Base-by-base conservation (phyloP, 352 stramenopile species). In the Phytopythium kandeliae region DNA sequence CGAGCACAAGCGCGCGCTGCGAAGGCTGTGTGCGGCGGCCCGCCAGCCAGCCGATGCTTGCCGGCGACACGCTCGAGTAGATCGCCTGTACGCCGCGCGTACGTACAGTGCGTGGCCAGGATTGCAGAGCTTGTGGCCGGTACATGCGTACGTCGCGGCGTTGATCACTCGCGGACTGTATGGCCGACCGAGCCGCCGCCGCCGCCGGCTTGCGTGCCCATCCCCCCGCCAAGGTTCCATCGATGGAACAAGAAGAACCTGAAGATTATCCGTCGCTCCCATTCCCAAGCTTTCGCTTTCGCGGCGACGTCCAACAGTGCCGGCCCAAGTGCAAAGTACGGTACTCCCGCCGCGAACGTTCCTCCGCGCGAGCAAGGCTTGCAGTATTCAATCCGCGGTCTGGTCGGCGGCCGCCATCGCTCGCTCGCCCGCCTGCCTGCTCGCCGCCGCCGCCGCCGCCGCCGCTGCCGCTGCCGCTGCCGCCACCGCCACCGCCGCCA, bases 331-430 rank as follows among this genome's bases (percentile, higher is more conserved):
- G 16, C 31, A n/a, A n/a, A 13, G 31, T 42, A 41, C 35, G n/a
- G 36, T 42, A 42, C 19, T 10, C 6, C 3, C 4, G 1, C 34
- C 6, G 19, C 37, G 37, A 43, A 43, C 37, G 37, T 43, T 43
- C 37, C 38, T 9, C 0, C 38, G 19, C 9, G 34, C 34, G 13
- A 2, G 34, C 34, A 13, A n/a, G 5, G 28, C 34, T 38, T 24
- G 38, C 38, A 44, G 38, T 44, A 24, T 44, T 44, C 38, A 44
- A 44, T 44, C 38, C 38, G 19, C 38, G 7, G 38, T 11, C 38
- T 44, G 38, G 38, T 28, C 38, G 38, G 38, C 34, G 34, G 34
- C 34, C 34, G 34, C 19, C 34, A 38, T 38, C 34, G 34, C 6
- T 15, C 13, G 36, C 36, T 42, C n/a, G 2, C n/a, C n/a, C n/a